Percentiles rank a stretch among this genome's conserved stretches.
phyloP scores from a whole-genome alignment of 768 basidiomycete genomes.

The Mycena chlorophos region DNA sequence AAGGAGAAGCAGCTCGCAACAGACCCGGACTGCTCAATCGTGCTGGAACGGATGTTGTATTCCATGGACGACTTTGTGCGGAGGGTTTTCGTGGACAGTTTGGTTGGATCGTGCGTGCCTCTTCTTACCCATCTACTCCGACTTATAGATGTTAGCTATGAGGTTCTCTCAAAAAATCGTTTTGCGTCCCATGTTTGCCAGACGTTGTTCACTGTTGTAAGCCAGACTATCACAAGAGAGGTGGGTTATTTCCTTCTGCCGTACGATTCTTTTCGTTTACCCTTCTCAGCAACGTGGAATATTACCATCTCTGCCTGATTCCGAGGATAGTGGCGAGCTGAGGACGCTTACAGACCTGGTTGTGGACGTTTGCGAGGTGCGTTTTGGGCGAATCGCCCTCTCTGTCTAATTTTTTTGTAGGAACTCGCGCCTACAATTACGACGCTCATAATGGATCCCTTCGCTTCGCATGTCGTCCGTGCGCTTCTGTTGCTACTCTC shows the following conservation, averaged over 20 bases:
- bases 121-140: background rate
- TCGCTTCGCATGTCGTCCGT: constrained; percentile 88
- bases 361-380: constrained; percentile 64
- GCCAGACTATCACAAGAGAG: constrained; percentile 68
- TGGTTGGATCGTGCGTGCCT: constrained; percentile 80
- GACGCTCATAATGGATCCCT: constrained; percentile 76
- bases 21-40: constrained; percentile 89
- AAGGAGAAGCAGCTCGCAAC: constrained; percentile 91
- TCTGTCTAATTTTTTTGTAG: constrained; percentile 34
- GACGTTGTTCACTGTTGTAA: constrained; percentile 73
- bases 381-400: constrained; percentile 17
- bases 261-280: background rate
- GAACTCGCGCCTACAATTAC: constrained; percentile 69
- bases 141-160: constrained; percentile 46
- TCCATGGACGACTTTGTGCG: constrained; percentile 98
- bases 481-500: constrained; percentile 77
- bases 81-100: constrained; percentile 83
- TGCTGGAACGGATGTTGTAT: constrained; percentile 85
- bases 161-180: constrained; percentile 67
- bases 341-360: constrained; percentile 63
- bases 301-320: constrained; percentile 47
- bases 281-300: constrained; percentile 51
- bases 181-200: constrained; percentile 97
- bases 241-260: constrained; percentile 38
- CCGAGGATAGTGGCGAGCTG: constrained; percentile 62